Evolutionary conservation across 2,329 filamentous ascomycete genomes (phyloP).

Genomic region (Fusarium sororula): DNA sequence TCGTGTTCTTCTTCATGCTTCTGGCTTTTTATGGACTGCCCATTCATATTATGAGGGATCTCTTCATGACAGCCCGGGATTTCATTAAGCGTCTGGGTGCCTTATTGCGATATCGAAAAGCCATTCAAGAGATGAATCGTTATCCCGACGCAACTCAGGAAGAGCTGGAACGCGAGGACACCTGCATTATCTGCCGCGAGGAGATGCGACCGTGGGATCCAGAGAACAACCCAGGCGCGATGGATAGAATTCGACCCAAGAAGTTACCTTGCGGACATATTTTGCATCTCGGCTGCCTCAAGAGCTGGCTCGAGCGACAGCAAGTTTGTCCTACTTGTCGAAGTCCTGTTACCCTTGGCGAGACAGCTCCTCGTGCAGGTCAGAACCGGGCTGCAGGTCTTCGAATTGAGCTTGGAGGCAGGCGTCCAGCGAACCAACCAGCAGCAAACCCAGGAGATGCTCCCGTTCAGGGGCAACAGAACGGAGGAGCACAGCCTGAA

Average conservation of each 20-base stretch:
- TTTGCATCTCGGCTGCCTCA: constrained; percentile 90
- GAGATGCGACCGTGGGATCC: constrained; percentile 87
- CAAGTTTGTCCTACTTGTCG: constrained; percentile 97
- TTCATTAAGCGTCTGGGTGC: constrained; percentile 91
- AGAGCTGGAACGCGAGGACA: constrained; percentile 86
- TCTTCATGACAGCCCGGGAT: constrained; percentile 92
- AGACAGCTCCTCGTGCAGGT: constrained; percentile 37
- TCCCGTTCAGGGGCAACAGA: constrained; percentile 34
- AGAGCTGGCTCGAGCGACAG: constrained; percentile 96
- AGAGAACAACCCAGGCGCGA: constrained; percentile 67
- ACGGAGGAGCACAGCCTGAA: constrained; percentile 36
- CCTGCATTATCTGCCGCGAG: constrained; percentile 97
- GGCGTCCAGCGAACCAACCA: constrained; percentile 30
- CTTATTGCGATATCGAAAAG: constrained; percentile 88
- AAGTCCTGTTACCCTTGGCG: constrained; percentile 69
- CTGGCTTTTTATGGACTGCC: constrained; percentile 94
- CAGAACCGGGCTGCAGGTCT: constrained; percentile 44
- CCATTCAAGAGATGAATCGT: constrained; percentile 91
- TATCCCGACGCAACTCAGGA: constrained; percentile 92
- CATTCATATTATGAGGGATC: constrained; percentile 94
- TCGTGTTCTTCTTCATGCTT: constrained; percentile 92
- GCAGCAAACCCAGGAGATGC: constrained; percentile 36
- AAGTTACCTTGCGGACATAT: constrained; percentile 97
- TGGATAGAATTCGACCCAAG: constrained; percentile 89
- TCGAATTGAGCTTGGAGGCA: constrained; percentile 45